Base-by-base conservation (phyloP, 2,329 filamentous ascomycete genomes). In the Hymenoscyphus fructigenus region DNA sequence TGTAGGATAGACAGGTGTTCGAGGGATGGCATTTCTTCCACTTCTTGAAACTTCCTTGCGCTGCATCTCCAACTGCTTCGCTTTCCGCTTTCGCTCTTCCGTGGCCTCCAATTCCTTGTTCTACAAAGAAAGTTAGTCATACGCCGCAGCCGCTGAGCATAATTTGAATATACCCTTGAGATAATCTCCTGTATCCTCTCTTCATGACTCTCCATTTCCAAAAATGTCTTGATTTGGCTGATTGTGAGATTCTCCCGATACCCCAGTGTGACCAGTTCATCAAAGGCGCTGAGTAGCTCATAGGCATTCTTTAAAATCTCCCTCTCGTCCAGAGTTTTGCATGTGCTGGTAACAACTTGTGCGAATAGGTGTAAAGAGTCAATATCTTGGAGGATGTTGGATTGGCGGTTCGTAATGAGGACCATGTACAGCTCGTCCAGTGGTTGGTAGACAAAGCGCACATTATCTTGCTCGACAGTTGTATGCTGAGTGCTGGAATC, bases 391-490 rank as follows among this genome's bases (percentile, higher is more conserved):
- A 99, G 86, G 72, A 99, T 99, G 81, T 99, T 99, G 79, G 94
- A 98, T 83, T 98, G 95, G 74, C 93, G 91, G 84, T 99, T 99
- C 79, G 96, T 99, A 80, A 99, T 98, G 75, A 99, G 88, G 71
- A 99, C 94, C 88, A 99, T 98, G 86, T 99, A 99, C 70, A 99
- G 89, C 83, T 99, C 96, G 81, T 99, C 96, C 70, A 99, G 86
- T 66, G 95, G 96, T 79, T 99, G 95, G 84, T 99, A 99, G 65
- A 99, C 95, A 77, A 97, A 99, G 82, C 95, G 94, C 76, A 99
- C 95, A 82, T 97, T 98, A 83, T 99, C 96, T 81, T 98, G 93
- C 81, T 99, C 95, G 74, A 98, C 93, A 5, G 92, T 99, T 32
- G 95, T 99, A 80, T 99, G 95, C 80, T 99, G 95, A 61, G 93